phyloP scores from a whole-genome alignment of 495 filamentous ascomycete genomes.

The Tuber umbilicatum region DNA sequence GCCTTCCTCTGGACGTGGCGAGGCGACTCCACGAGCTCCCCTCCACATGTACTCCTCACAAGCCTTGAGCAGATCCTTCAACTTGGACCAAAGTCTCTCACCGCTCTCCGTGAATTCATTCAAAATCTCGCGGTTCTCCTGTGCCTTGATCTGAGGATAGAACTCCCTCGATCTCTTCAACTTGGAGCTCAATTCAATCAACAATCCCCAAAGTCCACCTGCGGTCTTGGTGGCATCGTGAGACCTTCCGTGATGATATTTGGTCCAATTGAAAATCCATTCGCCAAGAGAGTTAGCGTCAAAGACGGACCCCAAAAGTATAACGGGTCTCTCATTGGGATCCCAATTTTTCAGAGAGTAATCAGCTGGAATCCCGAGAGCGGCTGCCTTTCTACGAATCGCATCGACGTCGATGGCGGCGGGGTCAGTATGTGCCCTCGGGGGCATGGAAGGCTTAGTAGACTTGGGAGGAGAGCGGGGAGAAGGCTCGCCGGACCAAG shows the following conservation, averaged over 20 bases:
- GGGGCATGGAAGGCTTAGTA: conserved; percentile 40
- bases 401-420: conserved; percentile 14
- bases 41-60: conserved; percentile 93
- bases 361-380: conserved; percentile 78
- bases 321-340: conserved; percentile 78
- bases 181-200: conserved; percentile 95
- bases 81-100: conserved; percentile 76
- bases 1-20: conserved; percentile 52
- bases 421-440: conserved; percentile 43
- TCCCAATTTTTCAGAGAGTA: conserved; percentile 99
- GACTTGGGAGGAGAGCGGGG: conserved; percentile 49
- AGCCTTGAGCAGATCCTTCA: conserved; percentile 77
- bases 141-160: conserved; percentile 61
- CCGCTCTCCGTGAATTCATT: conserved; percentile 90
- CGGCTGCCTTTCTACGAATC: conserved; percentile 62
- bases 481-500: conserved; percentile 44
- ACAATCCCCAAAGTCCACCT: conserved; percentile 87
- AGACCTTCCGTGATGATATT: conserved; percentile 77
- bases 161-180: conserved; percentile 85
- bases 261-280: conserved; percentile 99
- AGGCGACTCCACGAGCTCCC: conserved; percentile 57
- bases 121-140: conserved; percentile 70
- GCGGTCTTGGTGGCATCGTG: conserved; percentile 88
- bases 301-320: conserved; percentile 90
- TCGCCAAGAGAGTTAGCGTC: conserved; percentile 96